Percentiles rank a stretch among this genome's conserved stretches.
Conservation (phyloP, 768 basidiomycete species). For the Phaffia tasmanica region DNA sequence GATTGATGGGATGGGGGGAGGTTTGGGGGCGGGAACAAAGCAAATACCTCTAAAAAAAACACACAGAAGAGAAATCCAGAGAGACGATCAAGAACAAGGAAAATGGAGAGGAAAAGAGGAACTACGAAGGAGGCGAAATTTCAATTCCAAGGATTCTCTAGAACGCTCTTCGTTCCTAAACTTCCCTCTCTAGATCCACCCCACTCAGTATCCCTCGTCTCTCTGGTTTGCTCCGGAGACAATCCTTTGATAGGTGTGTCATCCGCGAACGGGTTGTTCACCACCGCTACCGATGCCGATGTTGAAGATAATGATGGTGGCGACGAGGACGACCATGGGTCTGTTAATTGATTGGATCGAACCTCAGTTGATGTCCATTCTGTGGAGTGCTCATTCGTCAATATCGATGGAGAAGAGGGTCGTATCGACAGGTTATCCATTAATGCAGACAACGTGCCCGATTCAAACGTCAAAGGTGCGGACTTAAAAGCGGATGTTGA, state of each 20-base stretch:
- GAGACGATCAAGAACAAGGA: no score
- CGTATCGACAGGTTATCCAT: no score
- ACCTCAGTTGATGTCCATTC: slow-evolving; percentile 3
- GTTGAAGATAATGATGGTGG: slow-evolving; percentile 18
- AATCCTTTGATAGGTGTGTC: slow-evolving; percentile 2
- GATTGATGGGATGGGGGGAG: no score
- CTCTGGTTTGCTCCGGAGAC: slow-evolving; percentile 5
- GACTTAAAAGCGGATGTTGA: slow-evolving; percentile 28
- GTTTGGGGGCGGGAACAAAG: no score
- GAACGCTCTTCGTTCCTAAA: slow-evolving; percentile 1
- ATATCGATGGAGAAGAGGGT: slow-evolving; percentile 14
- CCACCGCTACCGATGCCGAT: slow-evolving; percentile 38
- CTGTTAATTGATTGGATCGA: neutral
- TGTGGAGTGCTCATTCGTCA: slow-evolving; percentile 22
- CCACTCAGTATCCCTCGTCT: slow-evolving; percentile 1
- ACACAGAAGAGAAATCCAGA: no score
- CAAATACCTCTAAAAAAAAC: no score
- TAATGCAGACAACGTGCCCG: slow-evolving; percentile 14
- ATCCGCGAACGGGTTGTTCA: slow-evolving; percentile 19
- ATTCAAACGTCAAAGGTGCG: neutral
- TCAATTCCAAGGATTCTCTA: slow-evolving; percentile 24
- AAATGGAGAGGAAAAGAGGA: no score
- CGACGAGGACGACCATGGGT: slow-evolving; percentile 14
- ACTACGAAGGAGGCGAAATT: neutral
- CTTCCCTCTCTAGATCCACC: neutral